Evolutionary conservation across 768 basidiomycete species (phyloP), one percentile per base, ranked within the genome.

Genomic region (Russula emetica): DNA sequence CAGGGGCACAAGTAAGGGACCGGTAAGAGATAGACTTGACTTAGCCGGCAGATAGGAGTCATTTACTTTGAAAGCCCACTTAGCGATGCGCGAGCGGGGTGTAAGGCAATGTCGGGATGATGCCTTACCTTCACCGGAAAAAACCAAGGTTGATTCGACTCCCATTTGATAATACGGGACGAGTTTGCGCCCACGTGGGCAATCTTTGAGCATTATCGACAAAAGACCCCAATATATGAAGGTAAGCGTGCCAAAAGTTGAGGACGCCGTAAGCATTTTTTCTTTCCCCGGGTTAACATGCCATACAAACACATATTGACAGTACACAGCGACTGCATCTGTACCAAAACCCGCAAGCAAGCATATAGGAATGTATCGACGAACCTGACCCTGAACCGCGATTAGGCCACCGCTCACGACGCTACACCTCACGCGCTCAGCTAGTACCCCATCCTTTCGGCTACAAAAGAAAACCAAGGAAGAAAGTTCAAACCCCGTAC

Each of bases 401-500:
- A 18, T 20, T 4, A 18, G 6, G 22, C 22, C 18, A 22, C 9
- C 32, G 45, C 14, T 20, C 44, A 36, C 20, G 11, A 51, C 10
- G 3, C n/a, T 7, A 11, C 36, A 30, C 30, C 8, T 20, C n/a
- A 18, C 59, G 14, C 28, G 20, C 42, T 60, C 50, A 58, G 20
- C 50, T 22, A 40, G 62, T 10, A n/a, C 45, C 24, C 63, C 62
- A 64, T 45, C 63, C 58, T 52, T 64, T 59, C 26, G 63, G 63
- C 63, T 64, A 30, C 6, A 36, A 34, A 1, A 11, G 1, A 22
- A 26, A 34, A 44, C 7, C 45, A 28, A 22, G 24, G 13, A 7
- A 40, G 13, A 7, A 7, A 24, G 3, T 26, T 58, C 18, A 63
- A 24, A 22, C n/a, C 10, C 49, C 26, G 61, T 4, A 13, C 14